Evolutionary conservation across 441 rosid genomes (phyloP).

Genomic region (Brassica hybrid): DNA sequence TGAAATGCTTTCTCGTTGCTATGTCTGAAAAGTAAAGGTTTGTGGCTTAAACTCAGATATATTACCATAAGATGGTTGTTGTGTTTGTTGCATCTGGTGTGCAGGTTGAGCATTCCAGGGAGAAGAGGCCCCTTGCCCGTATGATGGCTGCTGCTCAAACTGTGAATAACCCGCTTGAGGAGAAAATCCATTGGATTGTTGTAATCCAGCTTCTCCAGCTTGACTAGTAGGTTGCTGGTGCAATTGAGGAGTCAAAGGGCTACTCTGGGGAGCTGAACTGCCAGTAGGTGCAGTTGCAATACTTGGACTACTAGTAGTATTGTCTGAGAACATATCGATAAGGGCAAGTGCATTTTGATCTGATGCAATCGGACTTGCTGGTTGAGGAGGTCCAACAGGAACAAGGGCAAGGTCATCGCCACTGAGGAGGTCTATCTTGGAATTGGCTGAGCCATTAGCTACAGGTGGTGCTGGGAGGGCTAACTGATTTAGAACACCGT

Average conservation of each 20-base stretch:
- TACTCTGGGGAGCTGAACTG: slow-evolving; percentile 50
- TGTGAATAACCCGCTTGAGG: slow-evolving; percentile 61
- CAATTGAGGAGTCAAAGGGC: slow-evolving; percentile 56
- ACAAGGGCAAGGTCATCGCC: too few relatives aligned
- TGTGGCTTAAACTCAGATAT: slow-evolving; percentile 13
- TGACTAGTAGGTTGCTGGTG: slow-evolving; percentile 77
- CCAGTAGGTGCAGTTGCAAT: slow-evolving; percentile 57
- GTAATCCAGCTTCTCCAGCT: slow-evolving; percentile 57
- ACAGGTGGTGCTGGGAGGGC: too few relatives aligned
- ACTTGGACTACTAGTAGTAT: slow-evolving; percentile 51
- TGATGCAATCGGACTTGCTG: slow-evolving; percentile 54
- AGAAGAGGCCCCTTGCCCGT: slow-evolving; percentile 59
- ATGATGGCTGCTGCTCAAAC: slow-evolving; percentile 60
- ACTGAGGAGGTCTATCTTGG: too few relatives aligned
- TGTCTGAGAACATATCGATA: slow-evolving; percentile 80
- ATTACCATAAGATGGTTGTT: slow-evolving; percentile 65
- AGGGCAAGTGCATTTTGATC: slow-evolving; percentile 91
- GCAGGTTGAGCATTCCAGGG: slow-evolving; percentile 75
- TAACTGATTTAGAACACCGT: slow-evolving; percentile 63
- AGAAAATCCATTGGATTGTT: slow-evolving; percentile 64
- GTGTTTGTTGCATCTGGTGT: slow-evolving; percentile 46
- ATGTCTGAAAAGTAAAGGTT: background rate
- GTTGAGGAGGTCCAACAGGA: slow-evolving; percentile 71
- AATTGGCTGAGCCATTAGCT: too few relatives aligned
- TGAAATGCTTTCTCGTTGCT: slow-evolving; percentile 17